Evolutionary conservation across 345 rosid species (phyloP).

Genomic region (Lepidium sativum): DNA sequence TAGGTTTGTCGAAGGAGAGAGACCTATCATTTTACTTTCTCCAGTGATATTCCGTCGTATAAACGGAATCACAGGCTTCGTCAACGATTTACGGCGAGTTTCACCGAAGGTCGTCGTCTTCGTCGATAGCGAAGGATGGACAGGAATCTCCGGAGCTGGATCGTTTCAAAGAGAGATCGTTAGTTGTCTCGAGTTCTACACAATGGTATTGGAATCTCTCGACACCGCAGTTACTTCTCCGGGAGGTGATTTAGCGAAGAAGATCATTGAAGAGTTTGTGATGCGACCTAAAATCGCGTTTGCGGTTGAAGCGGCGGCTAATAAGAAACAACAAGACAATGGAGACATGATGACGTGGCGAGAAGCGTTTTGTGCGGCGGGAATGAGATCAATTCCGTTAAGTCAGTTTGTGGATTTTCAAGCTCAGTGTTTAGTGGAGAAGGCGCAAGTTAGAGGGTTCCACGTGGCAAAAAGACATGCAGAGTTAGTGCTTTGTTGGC

Average conservation of each 20-base stretch:
- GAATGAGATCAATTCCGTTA: slow-evolving; percentile 53
- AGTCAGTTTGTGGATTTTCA: slow-evolving; percentile 79
- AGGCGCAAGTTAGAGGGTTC: slow-evolving; percentile 65
- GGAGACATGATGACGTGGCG: slow-evolving; percentile 49
- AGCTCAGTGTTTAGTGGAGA: slow-evolving; percentile 60
- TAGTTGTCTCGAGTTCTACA: slow-evolving; percentile 50
- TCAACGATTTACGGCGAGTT: slow-evolving; percentile 40
- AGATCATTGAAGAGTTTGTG: slow-evolving; percentile 50
- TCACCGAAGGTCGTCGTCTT: slow-evolving; percentile 56
- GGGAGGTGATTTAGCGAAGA: slow-evolving; percentile 34
- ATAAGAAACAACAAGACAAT: slow-evolving; percentile 27
- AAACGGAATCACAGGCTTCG: slow-evolving; percentile 34
- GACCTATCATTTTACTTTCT: slow-evolving; percentile 45
- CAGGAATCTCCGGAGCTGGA: slow-evolving; percentile 31
- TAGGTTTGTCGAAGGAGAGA: slow-evolving; percentile 55
- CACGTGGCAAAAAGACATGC: slow-evolving; percentile 62
- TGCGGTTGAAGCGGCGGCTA: slow-evolving; percentile 41
- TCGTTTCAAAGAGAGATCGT: slow-evolving; percentile 65
- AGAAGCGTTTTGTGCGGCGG: slow-evolving; percentile 56
- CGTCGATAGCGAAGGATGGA: slow-evolving; percentile 63
- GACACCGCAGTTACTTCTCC: slow-evolving; percentile 36
- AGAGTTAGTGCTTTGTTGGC: slow-evolving; percentile 89
- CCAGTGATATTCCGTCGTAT: slow-evolving; percentile 54
- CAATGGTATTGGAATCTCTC: slow-evolving; percentile 67
- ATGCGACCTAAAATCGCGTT: slow-evolving; percentile 49